Base-by-base conservation (phyloP, 495 filamentous ascomycete species). In the Trichoderma asperelloides region DNA sequence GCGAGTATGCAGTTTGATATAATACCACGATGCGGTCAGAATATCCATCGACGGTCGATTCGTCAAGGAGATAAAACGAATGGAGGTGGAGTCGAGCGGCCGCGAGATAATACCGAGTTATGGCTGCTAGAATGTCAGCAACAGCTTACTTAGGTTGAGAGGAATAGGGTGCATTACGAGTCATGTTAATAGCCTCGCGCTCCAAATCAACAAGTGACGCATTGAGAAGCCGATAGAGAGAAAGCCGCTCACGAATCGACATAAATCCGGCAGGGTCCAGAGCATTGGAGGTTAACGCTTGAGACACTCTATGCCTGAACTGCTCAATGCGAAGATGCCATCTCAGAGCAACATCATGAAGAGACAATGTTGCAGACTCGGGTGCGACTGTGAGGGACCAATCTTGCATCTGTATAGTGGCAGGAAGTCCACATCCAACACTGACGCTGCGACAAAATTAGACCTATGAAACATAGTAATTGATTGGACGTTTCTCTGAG, bases 301-400 rank as follows among this genome's bases (percentile, higher is more conserved):
- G 55, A 30, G 55, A 60, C 11, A 60, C 55, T 30, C 27, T 60
- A 25, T 60, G n/a, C 16, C 55, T 13, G 13, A 60, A 60, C 16
- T 60, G 55, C 25, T 60, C 55, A 11, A 60, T 60, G 55, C 55
- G 55, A 60, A 60, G 55, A 60, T 60, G 55, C 55, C 55, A 60
- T 33, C 55, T 28, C 25, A 60, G 23, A 15, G 55, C 23, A 18
- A 60, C 15, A 11, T 60, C 55, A 16, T 60, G 55, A 60, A 25
- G 23, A 16, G 55, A 60, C 0, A 25, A 33, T 21, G n/a, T 60
- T 25, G 49, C n/a, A 13, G 55, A 60, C 27, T 60, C 55, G 23
- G 55, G 55, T 15, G 55, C 55, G 18, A 60, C 25, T 13, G 55
- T 60, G 55, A 60, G 55, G 13, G 55, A 60, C 55, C 55, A 60